Conservation (phyloP, 352 stramenopile species). For the Globisporangium yorkense region DNA sequence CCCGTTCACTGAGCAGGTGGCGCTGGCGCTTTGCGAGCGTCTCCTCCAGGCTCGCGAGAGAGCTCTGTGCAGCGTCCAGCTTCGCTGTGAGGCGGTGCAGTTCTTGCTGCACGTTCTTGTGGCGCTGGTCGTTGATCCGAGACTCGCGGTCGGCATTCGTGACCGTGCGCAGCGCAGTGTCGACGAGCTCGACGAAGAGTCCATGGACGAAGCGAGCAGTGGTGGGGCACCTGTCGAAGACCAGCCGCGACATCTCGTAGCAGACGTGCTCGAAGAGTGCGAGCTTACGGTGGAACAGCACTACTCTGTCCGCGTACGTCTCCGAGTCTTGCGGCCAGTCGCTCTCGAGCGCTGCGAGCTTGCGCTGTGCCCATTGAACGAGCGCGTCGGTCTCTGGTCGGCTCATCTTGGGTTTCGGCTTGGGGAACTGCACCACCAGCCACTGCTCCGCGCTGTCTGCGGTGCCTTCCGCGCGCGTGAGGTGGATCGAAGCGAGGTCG, state of each 20-base stretch:
- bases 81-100: slow-evolving; percentile 22
- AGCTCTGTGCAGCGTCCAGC: slow-evolving; percentile 15
- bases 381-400: slow-evolving; percentile 25
- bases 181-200: slow-evolving; percentile 31
- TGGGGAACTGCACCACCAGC: slow-evolving; percentile 38
- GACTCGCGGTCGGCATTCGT: slow-evolving; percentile 28
- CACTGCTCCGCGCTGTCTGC: slow-evolving; percentile 19
- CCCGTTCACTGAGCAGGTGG: slow-evolving; percentile 29
- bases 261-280: slow-evolving; percentile 28
- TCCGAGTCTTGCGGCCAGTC: neutral
- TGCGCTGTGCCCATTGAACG: slow-evolving; percentile 23
- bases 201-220: slow-evolving; percentile 44
- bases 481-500: slow-evolving; percentile 18
- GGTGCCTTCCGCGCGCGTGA: slow-evolving; percentile 8
- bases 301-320: slow-evolving; percentile 1
- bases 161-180: slow-evolving; percentile 21
- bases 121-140: slow-evolving; percentile 28
- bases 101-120: slow-evolving; percentile 37
- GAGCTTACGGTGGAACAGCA: slow-evolving; percentile 18
- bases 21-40: slow-evolving; percentile 32
- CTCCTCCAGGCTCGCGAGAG: slow-evolving; percentile 23
- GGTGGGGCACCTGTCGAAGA: slow-evolving; percentile 60
- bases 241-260: slow-evolving; percentile 36
- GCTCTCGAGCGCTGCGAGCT: slow-evolving; percentile 2
- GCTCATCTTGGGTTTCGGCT: slow-evolving; percentile 19